A percentile compares a stretch with the other conserved stretches of the same genome.
These are phyloP conservation scores for Coccinonectria pachysandricola DNA, from an alignment of 2,329 filamentous ascomycete species.

Conservation along the genomic window DNA sequence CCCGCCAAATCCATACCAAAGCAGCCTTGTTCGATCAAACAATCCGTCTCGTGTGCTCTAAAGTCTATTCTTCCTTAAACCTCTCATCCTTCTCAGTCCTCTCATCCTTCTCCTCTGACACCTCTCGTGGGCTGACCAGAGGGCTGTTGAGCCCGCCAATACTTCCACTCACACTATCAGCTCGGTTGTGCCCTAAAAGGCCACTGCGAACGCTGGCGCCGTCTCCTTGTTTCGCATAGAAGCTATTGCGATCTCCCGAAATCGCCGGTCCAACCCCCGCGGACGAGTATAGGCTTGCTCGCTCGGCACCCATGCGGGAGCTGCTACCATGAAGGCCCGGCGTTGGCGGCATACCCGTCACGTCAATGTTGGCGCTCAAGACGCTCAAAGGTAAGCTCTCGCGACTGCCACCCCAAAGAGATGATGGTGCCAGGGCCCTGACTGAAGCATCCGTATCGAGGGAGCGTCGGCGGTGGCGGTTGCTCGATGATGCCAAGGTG, in stretches of 20 bases:
- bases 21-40: too few relatives aligned
- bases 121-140: slow-evolving; percentile 46
- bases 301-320: slow-evolving; percentile 41
- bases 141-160: slow-evolving; percentile 54
- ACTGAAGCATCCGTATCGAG: slow-evolving; percentile 82
- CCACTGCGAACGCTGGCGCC: slow-evolving; percentile 72
- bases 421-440: slow-evolving; percentile 72
- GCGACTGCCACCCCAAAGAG: slow-evolving; percentile 70
- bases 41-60: too few relatives aligned
- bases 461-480: slow-evolving; percentile 64
- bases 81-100: slow-evolving; percentile 22
- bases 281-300: slow-evolving; percentile 73
- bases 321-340: slow-evolving; percentile 44
- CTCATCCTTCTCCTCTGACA: slow-evolving; percentile 26
- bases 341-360: slow-evolving; percentile 31
- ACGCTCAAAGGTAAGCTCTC: slow-evolving; percentile 73
- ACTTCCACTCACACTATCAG: slow-evolving; percentile 74
- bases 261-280: slow-evolving; percentile 57
- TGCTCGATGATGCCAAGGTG: slow-evolving; percentile 73
- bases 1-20: too few relatives aligned
- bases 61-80: too few relatives aligned
- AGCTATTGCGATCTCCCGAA: slow-evolving; percentile 68
- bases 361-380: slow-evolving; percentile 59
- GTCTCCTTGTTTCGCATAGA: slow-evolving; percentile 63
- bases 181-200: slow-evolving; percentile 62